Evolutionary conservation across 1,284 basidiomycete genomes (phyloP), one percentile per base, ranked within the genome.

Genomic region (Irpex rosettiformis): DNA sequence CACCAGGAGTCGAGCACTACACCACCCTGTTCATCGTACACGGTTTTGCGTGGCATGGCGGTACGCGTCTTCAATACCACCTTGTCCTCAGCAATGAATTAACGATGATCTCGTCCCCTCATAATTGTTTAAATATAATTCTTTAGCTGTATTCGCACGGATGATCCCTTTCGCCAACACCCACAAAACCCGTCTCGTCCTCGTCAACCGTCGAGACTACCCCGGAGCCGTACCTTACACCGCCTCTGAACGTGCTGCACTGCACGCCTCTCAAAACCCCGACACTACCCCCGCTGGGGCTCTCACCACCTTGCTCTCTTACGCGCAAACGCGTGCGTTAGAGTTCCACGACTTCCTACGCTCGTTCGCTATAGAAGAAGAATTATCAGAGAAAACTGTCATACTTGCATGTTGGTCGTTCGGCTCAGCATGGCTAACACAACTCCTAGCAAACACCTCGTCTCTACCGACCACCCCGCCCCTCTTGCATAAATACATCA

Each of bases 1-100:
- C 75, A 79, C 54, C 84, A 84, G 2, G 76, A 75, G 57, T 83
- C 80, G 57, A 74, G 78, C 0, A 49, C 52, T 61, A 61, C 42
- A 58, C 54, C 3, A 61, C 60, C 2, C 33, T 61, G 2, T 49
- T 57, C 28, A n/a, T 61, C 21, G 7, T 61, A 3, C 60, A 61
- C 29, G 60, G 60, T 21, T 61, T 49, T 33, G 54, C 30, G 1
- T 61, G 57, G 58, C 47, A 55, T 37, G 33, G 24, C 16, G 60
- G 60, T 59, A 33, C 25, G 57, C 49, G 10, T 24, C 4, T 29
- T 16, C 16, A 29, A 21, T 29, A 18, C 4, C 25, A n/a, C 16
- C 8, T 8, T 7, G 3, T 21, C 24, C 27, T 25, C 25, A 6
- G 6, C n/a, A n/a, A n/a, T n/a, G n/a, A n/a, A n/a, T n/a, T n/a